Percentiles rank a stretch among this genome's conserved stretches.
Conservation (phyloP, 768 basidiomycete genomes). For the Kwoniella bestiolae region DNA sequence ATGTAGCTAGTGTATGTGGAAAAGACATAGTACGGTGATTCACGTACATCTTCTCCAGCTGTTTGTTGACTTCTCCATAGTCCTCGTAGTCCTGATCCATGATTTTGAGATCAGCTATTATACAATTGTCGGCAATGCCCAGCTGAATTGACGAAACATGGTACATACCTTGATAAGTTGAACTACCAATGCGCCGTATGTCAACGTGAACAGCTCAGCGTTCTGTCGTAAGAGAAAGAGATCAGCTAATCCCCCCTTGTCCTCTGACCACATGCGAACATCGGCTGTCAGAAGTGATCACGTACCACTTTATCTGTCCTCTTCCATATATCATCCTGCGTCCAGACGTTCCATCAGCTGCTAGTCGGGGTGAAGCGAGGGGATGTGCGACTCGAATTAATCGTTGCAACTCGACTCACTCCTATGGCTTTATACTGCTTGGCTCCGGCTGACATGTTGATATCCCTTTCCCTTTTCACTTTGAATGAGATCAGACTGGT, state of each 20-base stretch:
- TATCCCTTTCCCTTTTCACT: neutral
- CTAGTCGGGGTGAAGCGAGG: too few species aligned
- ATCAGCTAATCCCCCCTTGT: neutral
- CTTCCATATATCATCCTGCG: constrained; percentile 89
- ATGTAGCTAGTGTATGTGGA: too few species aligned
- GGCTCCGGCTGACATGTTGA: constrained; percentile 37
- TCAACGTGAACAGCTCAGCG: constrained; percentile 93
- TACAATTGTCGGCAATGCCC: too few species aligned
- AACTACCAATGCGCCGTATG: constrained; percentile 96
- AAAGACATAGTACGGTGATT: too few species aligned
- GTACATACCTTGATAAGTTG: constrained; percentile 82
- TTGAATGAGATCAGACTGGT: neutral
- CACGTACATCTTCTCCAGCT: constrained; percentile 80
- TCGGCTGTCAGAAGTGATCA: neutral
- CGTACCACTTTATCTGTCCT: constrained; percentile 89
- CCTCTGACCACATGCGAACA: neutral
- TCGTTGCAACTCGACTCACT: constrained; percentile 40
- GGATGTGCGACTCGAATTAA: too few species aligned
- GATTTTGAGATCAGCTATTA: neutral
- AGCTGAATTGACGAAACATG: too few species aligned
- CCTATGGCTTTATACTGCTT: constrained; percentile 59
- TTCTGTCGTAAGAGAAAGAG: constrained; percentile 64
- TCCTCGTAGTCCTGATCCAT: constrained; percentile 82
- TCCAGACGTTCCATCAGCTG: neutral
- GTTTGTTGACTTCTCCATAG: constrained; percentile 81